These are phyloP conservation scores for Candolleomyces aberdarensis DNA, from an alignment of 768 basidiomycete species.

Conservation along the genomic window DNA sequence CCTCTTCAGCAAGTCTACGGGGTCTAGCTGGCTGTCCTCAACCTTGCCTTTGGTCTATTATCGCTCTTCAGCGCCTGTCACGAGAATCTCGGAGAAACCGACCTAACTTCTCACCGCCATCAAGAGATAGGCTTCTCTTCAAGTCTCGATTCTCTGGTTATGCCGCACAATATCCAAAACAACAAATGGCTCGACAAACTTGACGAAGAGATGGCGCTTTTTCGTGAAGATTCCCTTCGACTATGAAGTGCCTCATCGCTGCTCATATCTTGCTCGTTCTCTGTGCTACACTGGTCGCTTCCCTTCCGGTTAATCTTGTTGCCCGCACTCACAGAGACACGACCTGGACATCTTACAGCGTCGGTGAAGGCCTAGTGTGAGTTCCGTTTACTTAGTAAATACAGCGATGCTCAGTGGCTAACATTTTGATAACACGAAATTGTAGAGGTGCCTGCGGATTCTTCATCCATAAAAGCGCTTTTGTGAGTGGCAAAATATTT, in stretches of 20 bases:
- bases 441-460: not conserved
- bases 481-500: not conserved
- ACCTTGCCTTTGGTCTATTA: too few relatives aligned
- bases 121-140: too few relatives aligned
- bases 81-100: too few relatives aligned
- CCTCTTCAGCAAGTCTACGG: too few relatives aligned
- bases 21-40: too few relatives aligned
- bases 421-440: not conserved
- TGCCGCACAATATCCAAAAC: too few relatives aligned
- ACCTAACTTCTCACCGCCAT: too few relatives aligned
- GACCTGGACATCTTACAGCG: not conserved
- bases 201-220: too few relatives aligned
- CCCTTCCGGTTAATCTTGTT: not conserved
- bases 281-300: not conserved
- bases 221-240: too few relatives aligned
- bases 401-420: not conserved
- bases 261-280: not conserved
- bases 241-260: not conserved
- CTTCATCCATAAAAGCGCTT: constrained; percentile 1
- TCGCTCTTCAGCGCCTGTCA: too few relatives aligned
- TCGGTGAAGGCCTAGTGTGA: not conserved
- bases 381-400: not conserved
- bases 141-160: too few relatives aligned
- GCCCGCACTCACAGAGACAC: not conserved
- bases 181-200: too few relatives aligned